Percentiles rank a stretch among this genome's conserved stretches.
phyloP scores from a whole-genome alignment of 225 moss, liverwort and hornwort genomes.

The Lunularia cruciata region DNA sequence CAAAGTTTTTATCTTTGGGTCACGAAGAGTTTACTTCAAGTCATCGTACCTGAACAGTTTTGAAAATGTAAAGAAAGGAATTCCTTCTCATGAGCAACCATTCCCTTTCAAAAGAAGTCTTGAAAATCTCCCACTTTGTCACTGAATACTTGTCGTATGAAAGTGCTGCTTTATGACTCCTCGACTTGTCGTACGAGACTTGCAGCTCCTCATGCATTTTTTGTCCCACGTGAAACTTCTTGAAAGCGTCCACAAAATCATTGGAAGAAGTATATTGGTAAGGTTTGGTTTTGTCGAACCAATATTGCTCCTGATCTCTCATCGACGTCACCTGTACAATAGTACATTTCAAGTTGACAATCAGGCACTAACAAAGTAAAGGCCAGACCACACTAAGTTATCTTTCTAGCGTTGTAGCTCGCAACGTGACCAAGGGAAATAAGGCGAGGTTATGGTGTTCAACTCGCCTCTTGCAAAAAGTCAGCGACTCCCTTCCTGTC shows the following conservation, averaged over 20 bases:
- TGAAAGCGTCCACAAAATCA: conserved; percentile 53
- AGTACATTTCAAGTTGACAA: not conserved
- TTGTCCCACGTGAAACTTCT: conserved; percentile 40
- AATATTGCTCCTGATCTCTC: conserved; percentile 48
- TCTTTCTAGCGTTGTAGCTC: too few relatives aligned
- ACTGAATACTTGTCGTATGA: conserved; percentile 47
- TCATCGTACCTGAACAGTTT: conserved; percentile 32
- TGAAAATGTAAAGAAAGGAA: conserved; percentile 64
- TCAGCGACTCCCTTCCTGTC: conserved; percentile 47
- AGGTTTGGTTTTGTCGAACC: conserved; percentile 35
- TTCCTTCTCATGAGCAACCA: conserved; percentile 72
- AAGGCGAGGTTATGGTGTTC: not conserved
- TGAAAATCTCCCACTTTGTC: conserved; percentile 52
- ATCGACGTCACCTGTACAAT: conserved; percentile 39
- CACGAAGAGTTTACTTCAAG: too few relatives aligned
- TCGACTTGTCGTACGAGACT: conserved; percentile 49
- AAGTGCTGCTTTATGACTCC: conserved; percentile 64
- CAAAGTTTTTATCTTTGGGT: too few relatives aligned
- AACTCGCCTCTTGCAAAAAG: conserved; percentile 46
- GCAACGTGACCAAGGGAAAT: too few relatives aligned
- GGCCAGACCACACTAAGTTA: not conserved
- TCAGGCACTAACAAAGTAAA: not conserved
- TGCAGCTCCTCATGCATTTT: conserved; percentile 46
- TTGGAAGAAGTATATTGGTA: conserved; percentile 46
- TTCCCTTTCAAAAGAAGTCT: conserved; percentile 55